Evolutionary conservation across 106 monocot genomes (phyloP).

Genomic region (Vanilla planifolia): DNA sequence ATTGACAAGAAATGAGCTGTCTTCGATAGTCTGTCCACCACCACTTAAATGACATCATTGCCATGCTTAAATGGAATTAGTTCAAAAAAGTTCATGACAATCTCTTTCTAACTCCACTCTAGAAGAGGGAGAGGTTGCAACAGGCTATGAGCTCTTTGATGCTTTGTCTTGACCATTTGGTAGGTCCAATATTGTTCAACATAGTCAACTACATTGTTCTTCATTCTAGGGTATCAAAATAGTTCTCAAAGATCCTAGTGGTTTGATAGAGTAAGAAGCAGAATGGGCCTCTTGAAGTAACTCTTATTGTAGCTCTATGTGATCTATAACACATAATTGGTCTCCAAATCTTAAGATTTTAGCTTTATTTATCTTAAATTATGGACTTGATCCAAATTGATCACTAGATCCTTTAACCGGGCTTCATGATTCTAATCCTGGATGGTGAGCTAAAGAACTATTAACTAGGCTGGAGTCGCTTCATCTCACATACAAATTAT

Average conservation of each 20-base stretch:
- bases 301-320: not conserved
- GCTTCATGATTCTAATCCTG: not conserved
- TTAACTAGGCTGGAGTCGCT: not conserved
- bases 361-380: not conserved
- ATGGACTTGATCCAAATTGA: no score
- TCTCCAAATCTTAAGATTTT: not conserved
- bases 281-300: not conserved
- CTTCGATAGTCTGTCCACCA: not conserved
- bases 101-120: not conserved
- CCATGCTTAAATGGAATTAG: not conserved
- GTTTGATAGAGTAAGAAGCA: not conserved
- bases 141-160: not conserved
- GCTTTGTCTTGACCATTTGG: not conserved
- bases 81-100: not conserved
- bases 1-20: not conserved
- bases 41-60: not conserved
- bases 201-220: not conserved
- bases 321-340: not conserved
- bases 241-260: not conserved
- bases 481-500: not conserved
- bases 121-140: not conserved
- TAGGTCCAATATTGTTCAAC: not conserved
- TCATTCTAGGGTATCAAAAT: not conserved
- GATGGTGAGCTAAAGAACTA: not conserved
- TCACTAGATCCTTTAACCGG: not conserved